Conservation (phyloP, 2,329 filamentous ascomycete genomes). For the Cyphellophora europaea region DNA sequence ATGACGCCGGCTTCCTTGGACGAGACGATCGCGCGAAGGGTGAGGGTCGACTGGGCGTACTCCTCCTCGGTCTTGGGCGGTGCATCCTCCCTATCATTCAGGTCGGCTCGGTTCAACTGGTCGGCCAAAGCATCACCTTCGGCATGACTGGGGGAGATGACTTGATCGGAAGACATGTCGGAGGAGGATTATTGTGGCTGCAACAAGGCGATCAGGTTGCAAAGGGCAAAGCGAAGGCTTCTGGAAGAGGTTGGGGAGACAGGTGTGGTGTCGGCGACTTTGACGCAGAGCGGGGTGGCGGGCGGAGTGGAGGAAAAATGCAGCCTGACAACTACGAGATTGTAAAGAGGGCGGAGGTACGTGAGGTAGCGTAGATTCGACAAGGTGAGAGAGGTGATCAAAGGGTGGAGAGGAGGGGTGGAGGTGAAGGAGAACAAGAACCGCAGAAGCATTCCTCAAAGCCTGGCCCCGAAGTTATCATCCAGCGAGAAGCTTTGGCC, state of each 20-base stretch:
- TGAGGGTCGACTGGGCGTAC: slow-evolving; percentile 86
- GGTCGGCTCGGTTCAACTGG: slow-evolving; percentile 55
- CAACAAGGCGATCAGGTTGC: slow-evolving; percentile 5
- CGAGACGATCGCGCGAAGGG: slow-evolving; percentile 92
- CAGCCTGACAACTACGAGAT: no score
- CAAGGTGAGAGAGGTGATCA: slow-evolving; percentile 6
- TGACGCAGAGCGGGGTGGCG: slow-evolving; percentile 12
- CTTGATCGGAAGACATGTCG: slow-evolving; percentile 6
- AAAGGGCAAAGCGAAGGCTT: no score
- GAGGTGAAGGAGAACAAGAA: slow-evolving; percentile 8
- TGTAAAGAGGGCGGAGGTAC: not conserved
- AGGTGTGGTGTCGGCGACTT: slow-evolving; percentile 12
- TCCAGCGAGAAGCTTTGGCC: no score
- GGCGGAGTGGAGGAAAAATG: slow-evolving; percentile 14
- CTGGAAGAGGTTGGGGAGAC: slow-evolving; percentile 21
- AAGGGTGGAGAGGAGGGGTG: slow-evolving; percentile 17
- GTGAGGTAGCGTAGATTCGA: not conserved
- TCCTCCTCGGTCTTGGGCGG: slow-evolving; percentile 92
- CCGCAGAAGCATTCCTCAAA: no score
- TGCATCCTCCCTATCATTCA: slow-evolving; percentile 58
- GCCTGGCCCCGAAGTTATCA: no score
- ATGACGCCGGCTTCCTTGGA: slow-evolving; percentile 99
- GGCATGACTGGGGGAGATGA: slow-evolving; percentile 41
- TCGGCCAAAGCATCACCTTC: slow-evolving; percentile 55
- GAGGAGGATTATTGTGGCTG: slow-evolving; percentile 5